phyloP scores from a whole-genome alignment of 2,329 filamentous ascomycete genomes.

The Epichloe aotearoae region DNA sequence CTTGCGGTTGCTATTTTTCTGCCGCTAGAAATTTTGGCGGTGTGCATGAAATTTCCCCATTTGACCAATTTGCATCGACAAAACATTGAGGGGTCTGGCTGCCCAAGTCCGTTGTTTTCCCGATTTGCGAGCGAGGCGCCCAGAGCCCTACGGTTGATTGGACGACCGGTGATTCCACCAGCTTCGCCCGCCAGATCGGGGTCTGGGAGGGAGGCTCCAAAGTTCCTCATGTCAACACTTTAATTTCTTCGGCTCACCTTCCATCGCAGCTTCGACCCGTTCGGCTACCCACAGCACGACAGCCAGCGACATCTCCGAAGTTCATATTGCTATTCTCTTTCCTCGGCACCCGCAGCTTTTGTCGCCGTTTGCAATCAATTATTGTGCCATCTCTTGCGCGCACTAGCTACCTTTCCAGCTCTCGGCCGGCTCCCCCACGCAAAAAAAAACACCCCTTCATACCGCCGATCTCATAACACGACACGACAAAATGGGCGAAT shows the following conservation, averaged over 20 bases:
- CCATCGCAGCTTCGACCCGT: slow-evolving; percentile 7
- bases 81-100: background rate
- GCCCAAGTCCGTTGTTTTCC: slow-evolving; percentile 10
- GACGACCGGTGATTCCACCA: slow-evolving; percentile 15
- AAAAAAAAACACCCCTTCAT: background rate
- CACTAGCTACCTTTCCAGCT: background rate
- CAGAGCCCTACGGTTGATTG: slow-evolving; percentile 24
- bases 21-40: slow-evolving; percentile 15
- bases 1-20: slow-evolving; percentile 10
- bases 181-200: slow-evolving; percentile 1
- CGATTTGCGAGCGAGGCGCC: background rate
- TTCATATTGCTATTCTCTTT: slow-evolving; percentile 1
- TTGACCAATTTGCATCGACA: background rate
- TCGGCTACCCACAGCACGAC: background rate
- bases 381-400: background rate
- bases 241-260: slow-evolving; percentile 8
- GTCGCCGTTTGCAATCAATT: background rate
- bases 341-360: slow-evolving; percentile 2
- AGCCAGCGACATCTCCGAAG: background rate
- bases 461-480: slow-evolving; percentile 7
- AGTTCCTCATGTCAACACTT: slow-evolving; percentile 1
- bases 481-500: slow-evolving; percentile 32
- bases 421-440: background rate
- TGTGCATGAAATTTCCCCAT: slow-evolving; percentile 6
- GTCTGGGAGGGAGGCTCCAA: background rate